Base-by-base conservation (phyloP, 495 filamentous ascomycete genomes). In the Filosporella fistucella region DNA sequence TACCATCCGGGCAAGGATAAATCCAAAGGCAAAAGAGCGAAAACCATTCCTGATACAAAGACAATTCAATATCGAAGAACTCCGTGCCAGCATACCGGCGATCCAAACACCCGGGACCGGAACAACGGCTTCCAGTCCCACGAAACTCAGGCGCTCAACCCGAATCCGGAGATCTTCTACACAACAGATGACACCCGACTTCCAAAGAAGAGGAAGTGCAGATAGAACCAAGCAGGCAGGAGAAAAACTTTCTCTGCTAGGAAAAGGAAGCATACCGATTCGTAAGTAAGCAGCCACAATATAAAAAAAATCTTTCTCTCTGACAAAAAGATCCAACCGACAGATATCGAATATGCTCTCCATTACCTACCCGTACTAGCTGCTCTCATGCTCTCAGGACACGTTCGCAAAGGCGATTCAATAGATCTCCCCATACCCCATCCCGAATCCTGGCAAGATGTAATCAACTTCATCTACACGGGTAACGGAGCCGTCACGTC, bases 401-500 rank as follows among this genome's bases (percentile, higher is more conserved):
- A 72, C 55, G 63, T 81, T 14, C 59, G 59, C 26, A 66, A 65
- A 21, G 68, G 71, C 22, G 77, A 81, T 45, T 59, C 69, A 1
- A 61, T 82, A 28, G 74, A 82, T 38, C 62, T 82, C 9, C 78
- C 78, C 0, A 33, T 82, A 42, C 78, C 76, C 11, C 66, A 71
- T 36, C 77, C 78, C 0, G 66, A 75, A 37, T 68, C 59, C 8
- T 82, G 77, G 77, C 41, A 45, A 0, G 63, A 71, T 38, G 75
- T 72, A 1, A 64, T 78, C 16, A 61, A 60, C 10, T 71, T 74
- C 52, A 63, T 73, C 32, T 80, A 81, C 52, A 77, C 69, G 0
- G 73, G 75, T 6, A 59, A 66, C 39, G 68, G 62, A 11, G 66
- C 68, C 41, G 47, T 78, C 18, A 75, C 67, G 2, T 56, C 63